A percentile compares a stretch with the other conserved stretches of the same genome.
Conservation (phyloP, 2,329 filamentous ascomycete species). For the Verticillium nubilum region DNA sequence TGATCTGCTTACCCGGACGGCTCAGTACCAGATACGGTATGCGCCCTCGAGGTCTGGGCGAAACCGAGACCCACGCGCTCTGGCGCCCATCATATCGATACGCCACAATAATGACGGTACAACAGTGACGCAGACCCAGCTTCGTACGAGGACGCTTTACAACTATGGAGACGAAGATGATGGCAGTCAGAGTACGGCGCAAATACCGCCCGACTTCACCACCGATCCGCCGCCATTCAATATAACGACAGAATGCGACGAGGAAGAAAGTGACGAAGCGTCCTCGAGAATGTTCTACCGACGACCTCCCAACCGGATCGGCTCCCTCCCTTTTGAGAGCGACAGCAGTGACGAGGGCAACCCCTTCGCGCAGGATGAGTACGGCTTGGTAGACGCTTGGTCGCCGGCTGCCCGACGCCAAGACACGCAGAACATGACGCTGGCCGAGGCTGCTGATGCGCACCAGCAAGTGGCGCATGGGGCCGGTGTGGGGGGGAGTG, state of each 20-base stretch:
- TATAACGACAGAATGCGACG: constrained; percentile 55
- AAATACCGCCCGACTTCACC: constrained; percentile 53
- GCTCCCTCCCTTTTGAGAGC: constrained; percentile 49
- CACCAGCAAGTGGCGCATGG: constrained; percentile 51
- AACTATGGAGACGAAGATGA: constrained; percentile 36
- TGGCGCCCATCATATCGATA: constrained; percentile 40
- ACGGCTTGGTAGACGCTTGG: constrained; percentile 22
- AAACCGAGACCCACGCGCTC: constrained; percentile 20
- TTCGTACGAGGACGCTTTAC: constrained; percentile 39
- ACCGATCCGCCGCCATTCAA: constrained; percentile 41
- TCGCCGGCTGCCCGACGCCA: constrained; percentile 17
- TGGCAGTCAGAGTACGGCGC: constrained; percentile 40
- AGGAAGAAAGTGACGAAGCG: constrained; percentile 43
- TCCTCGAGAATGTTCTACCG: constrained; percentile 19
- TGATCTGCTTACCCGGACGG: constrained; percentile 66
- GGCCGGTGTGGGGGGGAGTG: constrained; percentile 51
- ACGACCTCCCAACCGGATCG: constrained; percentile 46
- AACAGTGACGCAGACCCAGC: constrained; percentile 36
- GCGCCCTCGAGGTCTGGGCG: constrained; percentile 20
- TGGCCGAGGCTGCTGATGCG: constrained; percentile 38
- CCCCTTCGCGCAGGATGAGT: constrained; percentile 20
- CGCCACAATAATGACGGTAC: constrained; percentile 47
- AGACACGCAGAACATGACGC: constrained; percentile 19
- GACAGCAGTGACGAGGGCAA: constrained; percentile 31
- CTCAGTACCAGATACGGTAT: constrained; percentile 71